These are phyloP conservation scores for Fusarium oligoseptatum DNA, from an alignment of 2,329 filamentous ascomycete species.

Conservation along the genomic window DNA sequence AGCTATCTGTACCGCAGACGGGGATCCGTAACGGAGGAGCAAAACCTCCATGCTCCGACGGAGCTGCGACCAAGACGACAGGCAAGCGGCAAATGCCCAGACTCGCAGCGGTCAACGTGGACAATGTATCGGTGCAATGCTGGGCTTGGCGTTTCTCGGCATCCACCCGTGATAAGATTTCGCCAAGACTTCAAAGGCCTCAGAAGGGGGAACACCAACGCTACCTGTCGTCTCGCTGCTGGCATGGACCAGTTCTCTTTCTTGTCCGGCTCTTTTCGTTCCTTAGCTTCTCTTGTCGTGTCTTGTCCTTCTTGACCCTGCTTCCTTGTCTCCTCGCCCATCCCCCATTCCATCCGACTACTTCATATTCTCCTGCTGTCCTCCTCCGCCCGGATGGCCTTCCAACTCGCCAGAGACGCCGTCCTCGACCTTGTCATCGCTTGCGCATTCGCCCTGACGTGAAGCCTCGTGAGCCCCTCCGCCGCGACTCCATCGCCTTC, in stretches of 20 bases:
- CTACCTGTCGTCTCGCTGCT: slow-evolving; percentile 39
- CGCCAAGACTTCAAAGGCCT: slow-evolving; percentile 50
- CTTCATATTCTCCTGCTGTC: slow-evolving; percentile 17
- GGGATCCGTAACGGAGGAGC: background rate
- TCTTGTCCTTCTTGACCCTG: slow-evolving; percentile 32
- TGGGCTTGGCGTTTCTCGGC: slow-evolving; percentile 50
- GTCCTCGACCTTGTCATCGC: slow-evolving; percentile 24
- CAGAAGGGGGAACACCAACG: slow-evolving; percentile 48
- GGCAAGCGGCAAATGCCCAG: slow-evolving; percentile 38
- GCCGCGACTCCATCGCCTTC: background rate
- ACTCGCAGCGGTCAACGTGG: slow-evolving; percentile 47
- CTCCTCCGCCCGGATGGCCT: slow-evolving; percentile 32
- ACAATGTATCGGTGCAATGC: slow-evolving; percentile 46
- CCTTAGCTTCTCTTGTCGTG: slow-evolving; percentile 19
- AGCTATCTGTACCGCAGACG: background rate
- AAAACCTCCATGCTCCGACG: background rate
- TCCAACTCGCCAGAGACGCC: slow-evolving; percentile 28
- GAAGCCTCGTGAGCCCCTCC: slow-evolving; percentile 16
- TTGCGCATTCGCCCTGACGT: slow-evolving; percentile 22
- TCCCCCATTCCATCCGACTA: slow-evolving; percentile 23
- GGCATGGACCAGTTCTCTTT: slow-evolving; percentile 40
- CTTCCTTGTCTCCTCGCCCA: slow-evolving; percentile 27
- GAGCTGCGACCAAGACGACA: slow-evolving; percentile 11
- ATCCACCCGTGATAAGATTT: slow-evolving; percentile 50
- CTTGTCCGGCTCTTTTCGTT: slow-evolving; percentile 36